phyloP scores from a whole-genome alignment of 768 basidiomycete genomes.

The Mycena crocata region DNA sequence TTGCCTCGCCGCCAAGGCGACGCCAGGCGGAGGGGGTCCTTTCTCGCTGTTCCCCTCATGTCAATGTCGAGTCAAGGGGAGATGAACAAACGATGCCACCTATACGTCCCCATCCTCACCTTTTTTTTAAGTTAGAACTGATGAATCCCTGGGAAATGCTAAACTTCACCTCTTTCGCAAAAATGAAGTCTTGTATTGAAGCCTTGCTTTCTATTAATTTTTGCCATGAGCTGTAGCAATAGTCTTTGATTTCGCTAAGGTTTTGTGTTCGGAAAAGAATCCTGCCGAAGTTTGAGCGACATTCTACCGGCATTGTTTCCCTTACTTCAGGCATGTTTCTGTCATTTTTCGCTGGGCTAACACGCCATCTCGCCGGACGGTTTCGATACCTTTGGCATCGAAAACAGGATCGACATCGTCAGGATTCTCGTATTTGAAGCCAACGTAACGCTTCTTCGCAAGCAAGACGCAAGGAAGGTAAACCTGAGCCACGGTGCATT shows the following conservation, averaged over 20 bases:
- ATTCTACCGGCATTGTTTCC: constrained; percentile 1
- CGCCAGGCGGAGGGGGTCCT: constrained; percentile 91
- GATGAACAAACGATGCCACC: constrained; percentile 55
- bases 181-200: constrained; percentile 93
- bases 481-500: constrained; percentile 70
- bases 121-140: background rate
- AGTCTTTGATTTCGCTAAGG: constrained; percentile 88
- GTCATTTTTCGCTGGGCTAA: constrained; percentile 93
- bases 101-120: constrained; percentile 87
- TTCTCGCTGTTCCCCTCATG: constrained; percentile 67
- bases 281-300: constrained; percentile 53
- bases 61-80: background rate
- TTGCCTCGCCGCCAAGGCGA: constrained; percentile 82
- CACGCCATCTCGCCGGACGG: constrained; percentile 92
- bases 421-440: constrained; percentile 91
- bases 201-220: constrained; percentile 85
- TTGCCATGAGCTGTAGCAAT: constrained; percentile 85
- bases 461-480: constrained; percentile 95
- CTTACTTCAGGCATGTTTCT: constrained; percentile 88
- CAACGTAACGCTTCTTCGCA: constrained; percentile 98
- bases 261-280: constrained; percentile 92
- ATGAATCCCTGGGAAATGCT: too few relatives aligned
- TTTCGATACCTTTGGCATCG: constrained; percentile 98
- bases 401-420: constrained; percentile 85
- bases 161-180: constrained; percentile 92